These are phyloP conservation scores for Hypericum perforatum DNA, from an alignment of 345 rosid genomes.

Conservation along the genomic window DNA sequence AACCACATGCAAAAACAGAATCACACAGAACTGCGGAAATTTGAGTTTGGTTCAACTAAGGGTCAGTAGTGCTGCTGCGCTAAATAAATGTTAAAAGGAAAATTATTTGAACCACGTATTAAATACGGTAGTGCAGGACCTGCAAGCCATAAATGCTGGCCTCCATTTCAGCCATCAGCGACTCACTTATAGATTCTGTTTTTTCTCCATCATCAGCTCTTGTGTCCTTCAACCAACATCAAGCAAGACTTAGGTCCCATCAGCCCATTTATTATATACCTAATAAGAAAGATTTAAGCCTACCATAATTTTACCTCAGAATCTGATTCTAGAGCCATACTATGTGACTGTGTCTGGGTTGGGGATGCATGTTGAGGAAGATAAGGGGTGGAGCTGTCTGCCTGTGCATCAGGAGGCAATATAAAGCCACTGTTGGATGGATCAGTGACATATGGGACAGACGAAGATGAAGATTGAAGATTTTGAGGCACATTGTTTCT, in stretches of 20 bases:
- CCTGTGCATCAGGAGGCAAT: conserved; percentile 14
- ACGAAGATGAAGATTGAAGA: conserved; percentile 17
- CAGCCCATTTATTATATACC: conserved; percentile 8
- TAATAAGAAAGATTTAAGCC: conserved; percentile 1
- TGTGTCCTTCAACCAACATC: conserved; percentile 28
- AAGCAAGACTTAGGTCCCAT: conserved; percentile 4
- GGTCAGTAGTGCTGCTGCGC: not conserved
- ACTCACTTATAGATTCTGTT: conserved; percentile 43
- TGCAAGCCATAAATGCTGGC: conserved; percentile 72
- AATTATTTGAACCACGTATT: not conserved
- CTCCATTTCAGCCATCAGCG: conserved; percentile 61
- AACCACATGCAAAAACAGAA: too few species aligned
- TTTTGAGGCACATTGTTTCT: conserved; percentile 27
- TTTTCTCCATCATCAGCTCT: conserved; percentile 24
- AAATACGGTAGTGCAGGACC: conserved; percentile 22
- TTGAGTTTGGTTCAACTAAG: too few species aligned
- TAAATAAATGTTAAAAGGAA: not conserved
- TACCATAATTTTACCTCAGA: conserved; percentile 34
- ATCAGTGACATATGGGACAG: conserved; percentile 7
- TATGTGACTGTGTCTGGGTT: conserved; percentile 21
- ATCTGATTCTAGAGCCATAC: conserved; percentile 24
- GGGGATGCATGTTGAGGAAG: conserved; percentile 12
- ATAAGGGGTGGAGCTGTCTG: conserved; percentile 12
- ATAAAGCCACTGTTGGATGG: conserved; percentile 19
- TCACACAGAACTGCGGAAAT: too few species aligned